These are phyloP conservation scores for Penicillium capsulatum DNA, from an alignment of 2,329 filamentous ascomycete genomes.

Conservation along the genomic window DNA sequence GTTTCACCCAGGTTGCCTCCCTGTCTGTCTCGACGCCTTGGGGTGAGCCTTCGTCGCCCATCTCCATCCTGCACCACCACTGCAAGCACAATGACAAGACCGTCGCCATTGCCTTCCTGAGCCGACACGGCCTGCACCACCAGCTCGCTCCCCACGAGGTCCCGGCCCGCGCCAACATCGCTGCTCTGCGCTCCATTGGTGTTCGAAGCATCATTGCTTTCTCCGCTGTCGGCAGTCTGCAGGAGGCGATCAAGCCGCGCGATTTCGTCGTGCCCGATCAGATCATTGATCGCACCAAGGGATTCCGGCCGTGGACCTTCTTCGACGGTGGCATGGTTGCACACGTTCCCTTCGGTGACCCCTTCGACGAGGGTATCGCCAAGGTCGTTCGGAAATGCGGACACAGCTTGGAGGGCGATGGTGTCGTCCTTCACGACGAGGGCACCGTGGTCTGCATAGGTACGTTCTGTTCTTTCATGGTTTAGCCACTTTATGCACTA, in stretches of 20 bases:
- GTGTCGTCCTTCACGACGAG: constrained; percentile 75
- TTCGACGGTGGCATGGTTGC: constrained; percentile 79
- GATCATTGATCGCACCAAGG: constrained; percentile 96
- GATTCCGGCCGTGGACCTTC: constrained; percentile 89
- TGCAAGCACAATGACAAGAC: constrained; percentile 61
- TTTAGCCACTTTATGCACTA: not conserved
- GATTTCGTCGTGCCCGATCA: constrained; percentile 97
- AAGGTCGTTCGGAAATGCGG: constrained; percentile 75
- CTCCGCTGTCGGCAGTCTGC: constrained; percentile 86
- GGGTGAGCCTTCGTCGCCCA: constrained; percentile 72
- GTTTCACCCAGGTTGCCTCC: constrained; percentile 77
- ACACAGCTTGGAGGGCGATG: constrained; percentile 71
- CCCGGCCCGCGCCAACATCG: constrained; percentile 91
- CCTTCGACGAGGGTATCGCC: constrained; percentile 77
- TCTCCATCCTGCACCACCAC: constrained; percentile 83
- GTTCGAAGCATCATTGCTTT: constrained; percentile 92
- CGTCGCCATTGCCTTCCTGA: constrained; percentile 78
- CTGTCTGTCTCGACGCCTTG: constrained; percentile 79
- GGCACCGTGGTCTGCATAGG: constrained; percentile 91
- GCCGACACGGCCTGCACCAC: constrained; percentile 85
- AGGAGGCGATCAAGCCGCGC: constrained; percentile 87
- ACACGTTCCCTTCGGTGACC: constrained; percentile 92
- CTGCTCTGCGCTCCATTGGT: constrained; percentile 86
- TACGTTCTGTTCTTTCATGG: constrained; percentile 43
- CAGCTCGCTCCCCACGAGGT: constrained; percentile 90